Evolutionary conservation across 306 rosid species (phyloP).

Genomic region (Lagenaria siceraria): DNA sequence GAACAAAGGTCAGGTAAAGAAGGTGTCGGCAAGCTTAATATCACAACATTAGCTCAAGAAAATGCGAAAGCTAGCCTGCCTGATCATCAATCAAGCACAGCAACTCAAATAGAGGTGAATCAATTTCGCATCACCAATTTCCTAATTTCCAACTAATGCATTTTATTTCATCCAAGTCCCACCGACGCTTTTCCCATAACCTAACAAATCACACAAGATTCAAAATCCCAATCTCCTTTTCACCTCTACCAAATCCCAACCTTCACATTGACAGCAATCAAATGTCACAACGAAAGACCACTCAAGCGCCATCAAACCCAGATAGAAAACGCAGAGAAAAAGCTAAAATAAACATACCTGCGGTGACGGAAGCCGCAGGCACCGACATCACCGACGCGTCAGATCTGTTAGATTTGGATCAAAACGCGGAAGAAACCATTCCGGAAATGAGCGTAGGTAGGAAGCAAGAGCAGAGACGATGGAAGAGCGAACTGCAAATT

Average conservation of each 20-base stretch:
- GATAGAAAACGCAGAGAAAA: not conserved
- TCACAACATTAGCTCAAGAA: conserved; percentile 9
- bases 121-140: not conserved
- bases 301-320: not conserved
- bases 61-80: conserved; percentile 11
- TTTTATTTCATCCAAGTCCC: not conserved
- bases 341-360: conserved; percentile 16
- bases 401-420: conserved; percentile 38
- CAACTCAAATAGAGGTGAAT: not conserved
- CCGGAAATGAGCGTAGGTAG: conserved; percentile 9
- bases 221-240: not conserved
- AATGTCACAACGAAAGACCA: not conserved
- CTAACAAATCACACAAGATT: not conserved
- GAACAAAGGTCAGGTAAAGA: not conserved
- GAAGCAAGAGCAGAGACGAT: not conserved
- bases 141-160: not conserved
- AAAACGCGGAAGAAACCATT: conserved; percentile 32
- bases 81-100: not conserved
- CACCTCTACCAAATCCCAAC: not conserved
- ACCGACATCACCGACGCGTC: conserved; percentile 37
- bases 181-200: not conserved
- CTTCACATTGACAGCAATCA: not conserved
- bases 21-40: conserved; percentile 12
- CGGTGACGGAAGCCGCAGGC: conserved; percentile 20
- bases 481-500: conserved; percentile 12